Conservation (phyloP, 1,284 basidiomycete species). For the Sutorius eximius region DNA sequence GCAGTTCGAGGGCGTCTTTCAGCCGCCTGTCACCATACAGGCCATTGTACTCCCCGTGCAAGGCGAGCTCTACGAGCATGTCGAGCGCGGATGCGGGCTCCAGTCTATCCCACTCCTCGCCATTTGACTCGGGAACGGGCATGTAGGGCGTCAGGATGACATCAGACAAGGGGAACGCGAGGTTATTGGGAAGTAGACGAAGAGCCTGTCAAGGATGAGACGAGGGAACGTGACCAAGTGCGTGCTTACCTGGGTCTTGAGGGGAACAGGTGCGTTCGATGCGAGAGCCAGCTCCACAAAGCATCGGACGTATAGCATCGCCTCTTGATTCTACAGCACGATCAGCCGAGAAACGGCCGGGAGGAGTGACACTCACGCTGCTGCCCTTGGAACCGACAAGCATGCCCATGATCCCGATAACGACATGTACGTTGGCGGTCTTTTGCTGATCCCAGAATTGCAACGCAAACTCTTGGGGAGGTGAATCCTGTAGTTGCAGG, state of each 20-base stretch:
- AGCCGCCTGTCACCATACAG: constrained; percentile 52
- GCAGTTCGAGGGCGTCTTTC: constrained; percentile 64
- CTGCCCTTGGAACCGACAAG: constrained; percentile 72
- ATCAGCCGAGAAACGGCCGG: not conserved
- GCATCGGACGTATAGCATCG: constrained; percentile 74
- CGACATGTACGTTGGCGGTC: constrained; percentile 71
- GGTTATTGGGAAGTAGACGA: constrained; percentile 60
- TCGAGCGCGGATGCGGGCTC: constrained; percentile 78
- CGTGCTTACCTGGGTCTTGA: constrained; percentile 77
- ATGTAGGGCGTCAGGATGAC: constrained; percentile 73
- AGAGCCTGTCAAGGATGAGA: constrained; percentile 50
- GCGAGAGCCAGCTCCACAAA: constrained; percentile 87
- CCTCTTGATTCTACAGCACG: constrained; percentile 51
- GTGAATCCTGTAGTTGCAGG: constrained; percentile 59
- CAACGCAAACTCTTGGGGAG: constrained; percentile 90
- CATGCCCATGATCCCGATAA: constrained; percentile 79
- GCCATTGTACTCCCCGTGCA: constrained; percentile 79
- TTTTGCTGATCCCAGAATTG: constrained; percentile 98
- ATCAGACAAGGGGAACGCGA: constrained; percentile 61
- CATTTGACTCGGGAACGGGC: constrained; percentile 80
- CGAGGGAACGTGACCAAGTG: constrained; percentile 6
- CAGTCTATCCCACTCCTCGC: constrained; percentile 84
- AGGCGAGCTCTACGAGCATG: constrained; percentile 66
- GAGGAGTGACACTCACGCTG: constrained; percentile 44
- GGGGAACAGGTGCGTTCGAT: constrained; percentile 83